Conservation (phyloP, 164 flowering plant genomes). For the Umbellularia californica region DNA sequence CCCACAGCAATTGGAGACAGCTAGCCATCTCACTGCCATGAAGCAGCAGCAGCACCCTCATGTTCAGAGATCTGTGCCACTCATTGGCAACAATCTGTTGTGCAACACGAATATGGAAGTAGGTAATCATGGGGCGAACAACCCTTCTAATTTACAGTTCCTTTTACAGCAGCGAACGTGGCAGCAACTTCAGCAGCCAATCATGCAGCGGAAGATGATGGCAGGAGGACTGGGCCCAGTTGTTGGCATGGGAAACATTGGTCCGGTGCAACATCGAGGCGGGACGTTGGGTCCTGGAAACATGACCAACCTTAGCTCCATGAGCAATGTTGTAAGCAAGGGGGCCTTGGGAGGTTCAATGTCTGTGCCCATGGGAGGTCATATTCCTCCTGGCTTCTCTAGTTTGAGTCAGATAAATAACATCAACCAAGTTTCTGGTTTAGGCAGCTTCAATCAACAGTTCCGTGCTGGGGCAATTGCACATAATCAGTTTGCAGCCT, state of each 20-base stretch:
- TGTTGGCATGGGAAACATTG: slow-evolving; percentile 6
- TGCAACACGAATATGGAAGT: slow-evolving; percentile 2
- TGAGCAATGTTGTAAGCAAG: slow-evolving; percentile 43
- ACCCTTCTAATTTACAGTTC: slow-evolving; percentile 6
- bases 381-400: slow-evolving; percentile 49
- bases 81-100: slow-evolving; percentile 6
- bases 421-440: slow-evolving; percentile 36
- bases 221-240: slow-evolving; percentile 13
- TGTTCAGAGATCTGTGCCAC: slow-evolving; percentile 15
- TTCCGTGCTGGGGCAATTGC: slow-evolving; percentile 30
- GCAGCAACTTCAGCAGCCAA: slow-evolving; percentile 2
- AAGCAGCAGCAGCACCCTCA: slow-evolving; percentile 43
- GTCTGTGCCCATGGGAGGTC: slow-evolving; percentile 41
- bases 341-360: slow-evolving; percentile 59
- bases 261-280: slow-evolving; percentile 5
- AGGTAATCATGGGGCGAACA: slow-evolving; percentile 8
- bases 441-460: slow-evolving; percentile 43
- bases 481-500: slow-evolving; percentile 35
- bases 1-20: slow-evolving; percentile 5
- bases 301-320: slow-evolving; percentile 47
- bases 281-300: slow-evolving; percentile 17
- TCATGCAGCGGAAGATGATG: slow-evolving; percentile 16
- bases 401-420: slow-evolving; percentile 50
- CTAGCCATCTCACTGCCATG: slow-evolving; percentile 8
- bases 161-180: slow-evolving; percentile 17